A percentile compares a stretch with the other conserved stretches of the same genome.
Conservation (phyloP, 192 early-diverging fungal genomes). For the Backusella sp. region DNA sequence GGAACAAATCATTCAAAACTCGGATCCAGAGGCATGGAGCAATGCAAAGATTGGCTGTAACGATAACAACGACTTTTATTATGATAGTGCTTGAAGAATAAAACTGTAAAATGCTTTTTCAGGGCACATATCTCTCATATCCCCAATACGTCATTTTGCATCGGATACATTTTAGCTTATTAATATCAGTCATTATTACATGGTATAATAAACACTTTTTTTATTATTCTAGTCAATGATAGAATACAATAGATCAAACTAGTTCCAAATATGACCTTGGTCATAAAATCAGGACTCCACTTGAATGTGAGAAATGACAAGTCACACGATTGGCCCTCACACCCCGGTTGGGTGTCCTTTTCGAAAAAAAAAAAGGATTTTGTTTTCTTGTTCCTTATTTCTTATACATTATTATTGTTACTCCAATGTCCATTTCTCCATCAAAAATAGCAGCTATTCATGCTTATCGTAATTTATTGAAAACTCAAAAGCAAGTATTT, state of each 20-base stretch:
- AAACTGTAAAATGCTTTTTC: background rate
- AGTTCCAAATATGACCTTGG: background rate
- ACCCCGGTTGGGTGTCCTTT: background rate
- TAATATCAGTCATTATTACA: no score
- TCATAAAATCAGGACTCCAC: background rate
- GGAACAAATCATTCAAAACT: background rate
- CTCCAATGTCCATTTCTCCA: conserved; percentile 8
- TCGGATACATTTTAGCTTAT: no score
- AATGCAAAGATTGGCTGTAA: background rate
- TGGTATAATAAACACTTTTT: no score
- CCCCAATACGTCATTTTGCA: no score
- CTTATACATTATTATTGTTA: background rate
- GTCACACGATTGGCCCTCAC: background rate
- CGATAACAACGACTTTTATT: background rate
- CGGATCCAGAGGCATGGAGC: background rate
- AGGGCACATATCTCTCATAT: no score
- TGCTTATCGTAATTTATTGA: conserved; percentile 29
- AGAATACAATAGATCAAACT: background rate
- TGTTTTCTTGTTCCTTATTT: background rate
- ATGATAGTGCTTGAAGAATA: background rate
- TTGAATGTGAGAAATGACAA: background rate
- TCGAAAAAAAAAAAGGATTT: background rate
- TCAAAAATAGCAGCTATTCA: conserved; percentile 27
- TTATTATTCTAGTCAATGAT: no score
- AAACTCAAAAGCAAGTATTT: conserved; percentile 31